Evolutionary conservation across 257 asterid species (phyloP).

Genomic region (Fraxinus anomala): DNA sequence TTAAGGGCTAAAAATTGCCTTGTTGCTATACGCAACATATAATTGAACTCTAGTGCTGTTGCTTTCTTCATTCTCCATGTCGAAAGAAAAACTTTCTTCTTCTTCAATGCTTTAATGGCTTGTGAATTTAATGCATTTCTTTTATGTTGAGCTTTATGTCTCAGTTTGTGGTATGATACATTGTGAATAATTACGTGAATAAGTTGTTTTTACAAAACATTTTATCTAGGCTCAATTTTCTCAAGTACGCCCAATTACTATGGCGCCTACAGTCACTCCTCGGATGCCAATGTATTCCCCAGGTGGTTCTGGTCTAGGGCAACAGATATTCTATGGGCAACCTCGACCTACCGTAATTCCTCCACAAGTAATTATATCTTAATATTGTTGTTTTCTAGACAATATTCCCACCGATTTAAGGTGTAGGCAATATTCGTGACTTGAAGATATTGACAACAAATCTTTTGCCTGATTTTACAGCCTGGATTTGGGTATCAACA

Average conservation of each 20-base stretch:
- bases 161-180: background rate
- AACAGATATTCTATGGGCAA: conserved; percentile 84
- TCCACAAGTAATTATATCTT: conserved; percentile 59
- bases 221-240: conserved; percentile 78
- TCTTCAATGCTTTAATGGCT: background rate
- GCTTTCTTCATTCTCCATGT: background rate
- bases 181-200: background rate
- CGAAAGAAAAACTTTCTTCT: conserved; percentile 13
- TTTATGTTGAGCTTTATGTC: conserved; percentile 16
- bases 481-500: conserved; percentile 98
- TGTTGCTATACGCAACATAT: background rate
- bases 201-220: conserved; percentile 15
- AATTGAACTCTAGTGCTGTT: conserved; percentile 8
- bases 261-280: conserved; percentile 73
- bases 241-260: conserved; percentile 77
- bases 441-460: background rate
- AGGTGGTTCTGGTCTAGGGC: conserved; percentile 92
- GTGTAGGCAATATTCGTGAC: background rate
- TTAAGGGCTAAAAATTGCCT: background rate
- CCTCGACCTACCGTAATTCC: conserved; percentile 80
- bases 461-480: conserved; percentile 37
- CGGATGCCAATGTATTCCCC: conserved; percentile 76
- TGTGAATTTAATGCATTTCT: background rate
- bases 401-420: too few species aligned
- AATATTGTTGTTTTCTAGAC: too few species aligned